Evolutionary conservation across 2,329 filamentous ascomycete genomes (phyloP).

Genomic region (Cordyceps fumosorosea): DNA sequence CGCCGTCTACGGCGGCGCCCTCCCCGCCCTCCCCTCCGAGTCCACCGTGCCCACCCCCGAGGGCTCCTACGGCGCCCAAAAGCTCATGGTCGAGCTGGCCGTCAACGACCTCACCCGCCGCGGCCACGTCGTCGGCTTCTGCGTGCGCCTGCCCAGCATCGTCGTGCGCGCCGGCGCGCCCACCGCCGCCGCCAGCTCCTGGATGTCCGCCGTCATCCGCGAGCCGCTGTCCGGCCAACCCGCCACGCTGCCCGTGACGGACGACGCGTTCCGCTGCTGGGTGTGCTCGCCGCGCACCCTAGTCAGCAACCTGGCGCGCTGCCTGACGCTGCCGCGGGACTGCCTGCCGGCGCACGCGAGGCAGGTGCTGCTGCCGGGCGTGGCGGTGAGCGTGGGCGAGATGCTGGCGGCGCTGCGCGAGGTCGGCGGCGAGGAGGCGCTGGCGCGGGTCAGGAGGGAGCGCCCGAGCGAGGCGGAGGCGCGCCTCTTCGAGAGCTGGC

Average conservation of each 20-base stretch:
- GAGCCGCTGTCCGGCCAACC: slow-evolving; percentile 42
- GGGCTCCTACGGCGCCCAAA: slow-evolving; percentile 52
- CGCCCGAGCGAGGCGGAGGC: slow-evolving; percentile 39
- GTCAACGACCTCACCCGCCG: slow-evolving; percentile 30
- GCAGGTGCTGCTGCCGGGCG: slow-evolving; percentile 45
- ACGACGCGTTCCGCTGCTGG: slow-evolving; percentile 39
- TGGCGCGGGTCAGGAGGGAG: slow-evolving; percentile 37
- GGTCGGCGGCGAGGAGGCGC: slow-evolving; percentile 40
- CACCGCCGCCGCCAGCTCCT: slow-evolving; percentile 51
- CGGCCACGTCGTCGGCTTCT: slow-evolving; percentile 50
- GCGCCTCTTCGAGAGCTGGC: slow-evolving; percentile 48
- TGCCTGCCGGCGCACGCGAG: slow-evolving; percentile 20
- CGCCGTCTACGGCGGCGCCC: slow-evolving; percentile 50
- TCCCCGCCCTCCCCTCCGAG: slow-evolving; percentile 32
- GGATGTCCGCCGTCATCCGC: slow-evolving; percentile 53
- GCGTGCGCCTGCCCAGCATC: slow-evolving; percentile 51
- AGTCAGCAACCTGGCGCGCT: slow-evolving; percentile 40
- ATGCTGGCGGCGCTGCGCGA: slow-evolving; percentile 44
- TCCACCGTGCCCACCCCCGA: slow-evolving; percentile 45
- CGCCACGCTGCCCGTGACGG: slow-evolving; percentile 40
- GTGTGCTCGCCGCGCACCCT: slow-evolving; percentile 46
- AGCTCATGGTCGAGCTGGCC: slow-evolving; percentile 47
- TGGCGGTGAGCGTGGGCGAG: slow-evolving; percentile 45
- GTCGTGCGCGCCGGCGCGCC: slow-evolving; percentile 52
- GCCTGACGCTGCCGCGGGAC: slow-evolving; percentile 20